These are phyloP conservation scores for Dactylellina cionopaga DNA, from an alignment of 2,329 filamentous ascomycete genomes.

Conservation along the genomic window DNA sequence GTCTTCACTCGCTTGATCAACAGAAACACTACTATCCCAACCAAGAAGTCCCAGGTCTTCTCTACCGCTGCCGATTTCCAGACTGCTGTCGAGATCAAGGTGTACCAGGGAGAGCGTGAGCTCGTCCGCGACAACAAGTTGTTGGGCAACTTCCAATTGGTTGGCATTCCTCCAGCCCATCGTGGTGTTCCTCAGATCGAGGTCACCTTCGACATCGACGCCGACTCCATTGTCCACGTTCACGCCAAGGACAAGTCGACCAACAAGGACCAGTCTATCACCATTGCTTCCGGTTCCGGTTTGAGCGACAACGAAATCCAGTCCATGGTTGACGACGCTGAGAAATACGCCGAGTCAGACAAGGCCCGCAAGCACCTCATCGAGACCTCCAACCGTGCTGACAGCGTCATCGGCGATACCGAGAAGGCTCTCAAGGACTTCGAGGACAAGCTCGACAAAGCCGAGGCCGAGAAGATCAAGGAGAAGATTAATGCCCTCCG, in stretches of 20 bases:
- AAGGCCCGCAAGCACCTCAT: constrained; percentile 97
- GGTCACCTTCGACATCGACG: constrained; percentile 98
- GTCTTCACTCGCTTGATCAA: constrained; percentile 98
- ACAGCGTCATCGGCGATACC: constrained; percentile 95
- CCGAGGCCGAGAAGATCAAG: constrained; percentile 88
- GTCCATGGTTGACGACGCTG: constrained; percentile 96
- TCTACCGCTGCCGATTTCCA: constrained; percentile 98
- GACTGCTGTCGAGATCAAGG: constrained; percentile 99
- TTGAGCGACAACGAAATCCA: constrained; percentile 94
- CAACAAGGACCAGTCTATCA: constrained; percentile 99
- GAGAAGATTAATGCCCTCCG: constrained; percentile 90
- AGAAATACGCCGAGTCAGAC: constrained; percentile 93
- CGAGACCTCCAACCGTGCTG: constrained; percentile 95
- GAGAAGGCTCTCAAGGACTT: constrained; percentile 98
- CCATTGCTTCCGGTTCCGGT: constrained; percentile 96
- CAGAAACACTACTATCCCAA: constrained; percentile 98
- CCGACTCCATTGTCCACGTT: constrained; percentile 96
- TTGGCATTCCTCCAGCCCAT: constrained; percentile 94
- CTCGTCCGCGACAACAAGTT: constrained; percentile 98
- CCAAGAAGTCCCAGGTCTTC: constrained; percentile 99
- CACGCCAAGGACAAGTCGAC: constrained; percentile 99
- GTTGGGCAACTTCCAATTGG: constrained; percentile 98
- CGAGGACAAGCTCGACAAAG: constrained; percentile 94
- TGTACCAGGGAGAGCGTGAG: constrained; percentile 99
- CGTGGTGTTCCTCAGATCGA: constrained; percentile 96